These are phyloP conservation scores for Arthrobotrys conoides DNA, from an alignment of 2,329 filamentous ascomycete genomes.

Conservation along the genomic window DNA sequence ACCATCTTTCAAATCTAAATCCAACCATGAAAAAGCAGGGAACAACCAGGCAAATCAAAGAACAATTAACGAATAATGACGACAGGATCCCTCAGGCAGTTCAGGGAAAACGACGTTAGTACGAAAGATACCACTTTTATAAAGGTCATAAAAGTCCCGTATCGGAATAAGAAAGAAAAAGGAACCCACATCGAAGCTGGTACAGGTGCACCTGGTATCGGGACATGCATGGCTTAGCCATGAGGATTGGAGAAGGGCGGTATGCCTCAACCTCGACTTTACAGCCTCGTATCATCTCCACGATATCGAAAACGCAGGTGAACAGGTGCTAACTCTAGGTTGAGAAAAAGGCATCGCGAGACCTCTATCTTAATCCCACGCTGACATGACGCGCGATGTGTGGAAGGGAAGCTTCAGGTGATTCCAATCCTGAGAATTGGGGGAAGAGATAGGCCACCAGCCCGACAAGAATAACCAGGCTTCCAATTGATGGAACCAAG, in stretches of 20 bases:
- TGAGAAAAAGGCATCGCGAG: slow-evolving; percentile 54
- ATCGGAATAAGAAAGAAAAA: slow-evolving; percentile 41
- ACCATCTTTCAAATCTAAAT: slow-evolving; percentile 31
- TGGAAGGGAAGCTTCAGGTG: slow-evolving; percentile 35
- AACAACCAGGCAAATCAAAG: slow-evolving; percentile 9
- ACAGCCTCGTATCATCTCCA: slow-evolving; percentile 59
- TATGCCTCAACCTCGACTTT: slow-evolving; percentile 52
- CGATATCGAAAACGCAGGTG: slow-evolving; percentile 54
- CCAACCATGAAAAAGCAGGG: slow-evolving; percentile 24
- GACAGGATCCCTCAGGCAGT: slow-evolving; percentile 23
- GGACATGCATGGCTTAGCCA: slow-evolving; percentile 58
- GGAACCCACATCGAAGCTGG: slow-evolving; percentile 61
- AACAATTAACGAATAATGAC: slow-evolving; percentile 29
- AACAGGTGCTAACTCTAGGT: slow-evolving; percentile 57
- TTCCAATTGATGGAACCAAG: slow-evolving; percentile 27
- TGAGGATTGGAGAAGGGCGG: slow-evolving; percentile 36
- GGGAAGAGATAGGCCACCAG: slow-evolving; percentile 29
- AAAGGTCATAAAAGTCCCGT: slow-evolving; percentile 28
- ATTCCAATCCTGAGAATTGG: slow-evolving; percentile 19
- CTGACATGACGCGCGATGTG: slow-evolving; percentile 55
- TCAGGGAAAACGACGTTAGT: slow-evolving; percentile 30
- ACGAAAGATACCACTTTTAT: slow-evolving; percentile 46
- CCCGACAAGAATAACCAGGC: slow-evolving; percentile 32
- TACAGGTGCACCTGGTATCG: slow-evolving; percentile 60
- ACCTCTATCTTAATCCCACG: slow-evolving; percentile 44